phyloP scores from a whole-genome alignment of 805 yeast species.

The Saccharomycopsis lassenensis region DNA sequence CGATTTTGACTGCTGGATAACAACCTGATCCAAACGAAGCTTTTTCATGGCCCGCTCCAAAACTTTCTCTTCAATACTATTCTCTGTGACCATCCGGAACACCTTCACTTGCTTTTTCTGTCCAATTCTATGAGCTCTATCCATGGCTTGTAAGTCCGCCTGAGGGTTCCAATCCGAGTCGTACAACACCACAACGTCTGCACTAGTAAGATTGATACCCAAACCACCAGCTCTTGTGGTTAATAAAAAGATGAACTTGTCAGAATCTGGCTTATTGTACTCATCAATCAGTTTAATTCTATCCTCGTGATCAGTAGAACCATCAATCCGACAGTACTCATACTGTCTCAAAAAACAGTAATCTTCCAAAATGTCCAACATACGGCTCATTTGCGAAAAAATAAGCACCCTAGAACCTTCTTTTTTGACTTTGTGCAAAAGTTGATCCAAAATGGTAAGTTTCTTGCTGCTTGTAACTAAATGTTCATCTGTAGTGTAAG shows the following conservation, averaged over 20 bases:
- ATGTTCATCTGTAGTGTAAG: conserved; percentile 78
- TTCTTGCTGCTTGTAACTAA: conserved; percentile 63
- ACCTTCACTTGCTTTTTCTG: conserved; percentile 78
- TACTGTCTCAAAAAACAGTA: conserved; percentile 61
- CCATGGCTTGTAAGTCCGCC: conserved; percentile 85
- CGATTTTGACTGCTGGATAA: conserved; percentile 63
- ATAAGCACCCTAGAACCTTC: conserved; percentile 73
- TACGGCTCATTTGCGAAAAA: conserved; percentile 76
- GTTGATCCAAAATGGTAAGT: conserved; percentile 57
- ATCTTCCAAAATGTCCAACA: conserved; percentile 72
- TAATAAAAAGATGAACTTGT: conserved; percentile 61
- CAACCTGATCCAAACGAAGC: conserved; percentile 67
- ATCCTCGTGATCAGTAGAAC: conserved; percentile 71
- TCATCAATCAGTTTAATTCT: conserved; percentile 69
- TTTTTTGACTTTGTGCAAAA: conserved; percentile 46
- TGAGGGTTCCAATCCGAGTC: conserved; percentile 89
- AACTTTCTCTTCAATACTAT: conserved; percentile 76
- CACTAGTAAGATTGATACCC: conserved; percentile 75
- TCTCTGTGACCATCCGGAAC: conserved; percentile 66
- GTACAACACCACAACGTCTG: conserved; percentile 62
- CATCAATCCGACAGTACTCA: conserved; percentile 72
- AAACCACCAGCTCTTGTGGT: conserved; percentile 89
- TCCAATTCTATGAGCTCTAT: conserved; percentile 81
- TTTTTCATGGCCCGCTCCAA: conserved; percentile 76
- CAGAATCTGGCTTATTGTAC: conserved; percentile 62